Evolutionary conservation across 345 rosid species (phyloP).

Genomic region (Geranium rotundifolium): DNA sequence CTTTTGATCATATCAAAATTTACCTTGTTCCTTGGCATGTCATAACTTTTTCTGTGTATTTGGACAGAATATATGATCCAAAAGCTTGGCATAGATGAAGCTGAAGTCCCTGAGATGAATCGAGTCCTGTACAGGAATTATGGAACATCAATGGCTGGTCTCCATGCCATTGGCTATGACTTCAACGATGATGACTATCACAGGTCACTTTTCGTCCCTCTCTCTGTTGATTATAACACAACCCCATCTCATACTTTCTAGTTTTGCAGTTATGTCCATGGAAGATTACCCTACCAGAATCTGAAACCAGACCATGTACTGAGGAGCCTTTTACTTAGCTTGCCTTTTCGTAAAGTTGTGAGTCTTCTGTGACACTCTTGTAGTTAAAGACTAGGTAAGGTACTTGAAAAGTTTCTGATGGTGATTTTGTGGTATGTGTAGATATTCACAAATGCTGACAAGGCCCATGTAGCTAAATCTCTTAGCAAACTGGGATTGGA

Average conservation of each 20-base stretch:
- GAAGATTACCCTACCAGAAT: slow-evolving; percentile 64
- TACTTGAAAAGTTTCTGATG: too few relatives aligned
- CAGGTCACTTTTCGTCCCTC: slow-evolving; percentile 20
- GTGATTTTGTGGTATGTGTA: not conserved
- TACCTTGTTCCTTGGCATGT: not conserved
- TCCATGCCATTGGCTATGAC: slow-evolving; percentile 83
- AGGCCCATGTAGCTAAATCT: slow-evolving; percentile 49
- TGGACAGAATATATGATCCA: slow-evolving; percentile 66
- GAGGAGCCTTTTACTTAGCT: slow-evolving; percentile 66
- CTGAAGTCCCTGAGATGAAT: slow-evolving; percentile 50
- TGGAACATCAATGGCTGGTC: slow-evolving; percentile 99
- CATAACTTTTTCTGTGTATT: slow-evolving; percentile 1
- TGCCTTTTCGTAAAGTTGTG: slow-evolving; percentile 77
- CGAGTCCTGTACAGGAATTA: slow-evolving; percentile 56
- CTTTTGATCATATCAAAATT: not conserved
- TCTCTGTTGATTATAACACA: not conserved
- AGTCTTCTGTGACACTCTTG: slow-evolving; percentile 10
- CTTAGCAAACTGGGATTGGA: slow-evolving; percentile 65
- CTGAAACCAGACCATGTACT: slow-evolving; percentile 73
- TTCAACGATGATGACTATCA: slow-evolving; percentile 80
- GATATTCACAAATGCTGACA: slow-evolving; percentile 71
- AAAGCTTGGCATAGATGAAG: slow-evolving; percentile 50
- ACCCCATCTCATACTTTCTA: not conserved
- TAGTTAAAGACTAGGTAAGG: too few relatives aligned
- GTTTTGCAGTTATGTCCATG: slow-evolving; percentile 90